These are phyloP conservation scores for Tylopilus plumbeoviolaceoides DNA, from an alignment of 768 basidiomycete species.

Conservation along the genomic window DNA sequence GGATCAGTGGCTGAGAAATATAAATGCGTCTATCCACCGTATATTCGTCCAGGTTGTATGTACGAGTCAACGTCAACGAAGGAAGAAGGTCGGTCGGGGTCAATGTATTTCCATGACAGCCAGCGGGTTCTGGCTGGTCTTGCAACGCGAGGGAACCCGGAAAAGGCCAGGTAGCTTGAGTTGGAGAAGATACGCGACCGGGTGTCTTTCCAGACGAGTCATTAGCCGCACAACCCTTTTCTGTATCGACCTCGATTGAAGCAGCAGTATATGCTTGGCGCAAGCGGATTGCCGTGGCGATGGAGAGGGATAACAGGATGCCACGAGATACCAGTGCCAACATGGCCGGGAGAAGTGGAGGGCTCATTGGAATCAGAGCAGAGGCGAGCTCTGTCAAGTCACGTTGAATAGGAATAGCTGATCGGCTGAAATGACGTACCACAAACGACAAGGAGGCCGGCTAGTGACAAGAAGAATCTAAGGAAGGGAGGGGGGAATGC, in stretches of 20 bases:
- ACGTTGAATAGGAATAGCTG: neutral
- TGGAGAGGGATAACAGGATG: slow-evolving; percentile 17
- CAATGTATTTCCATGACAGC: neutral
- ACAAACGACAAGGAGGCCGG: slow-evolving; percentile 22
- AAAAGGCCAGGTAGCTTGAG: slow-evolving; percentile 31
- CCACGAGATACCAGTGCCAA: slow-evolving; percentile 23
- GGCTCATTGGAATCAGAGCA: slow-evolving; percentile 22
- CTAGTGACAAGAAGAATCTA: slow-evolving; percentile 13
- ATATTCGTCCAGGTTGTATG: neutral
- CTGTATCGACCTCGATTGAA: slow-evolving; percentile 1
- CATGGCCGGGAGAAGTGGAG: slow-evolving; percentile 21
- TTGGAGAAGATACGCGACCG: slow-evolving; percentile 28
- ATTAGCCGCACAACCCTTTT: slow-evolving; percentile 10
- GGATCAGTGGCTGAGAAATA: slow-evolving; percentile 6
- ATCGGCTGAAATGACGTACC: slow-evolving; percentile 17
- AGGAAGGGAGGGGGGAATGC: slow-evolving; percentile 12
- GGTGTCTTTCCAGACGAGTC: slow-evolving; percentile 3
- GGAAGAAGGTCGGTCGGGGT: neutral
- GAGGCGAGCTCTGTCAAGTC: slow-evolving; percentile 21
- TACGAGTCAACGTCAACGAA: neutral
- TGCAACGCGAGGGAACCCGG: slow-evolving; percentile 26
- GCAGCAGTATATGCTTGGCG: neutral
- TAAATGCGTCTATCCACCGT: neutral
- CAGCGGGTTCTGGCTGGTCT: neutral
- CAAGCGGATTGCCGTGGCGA: slow-evolving; percentile 6